These are phyloP conservation scores for Panicum hallii DNA, from an alignment of 202 grass and related monocot species.

Conservation along the genomic window DNA sequence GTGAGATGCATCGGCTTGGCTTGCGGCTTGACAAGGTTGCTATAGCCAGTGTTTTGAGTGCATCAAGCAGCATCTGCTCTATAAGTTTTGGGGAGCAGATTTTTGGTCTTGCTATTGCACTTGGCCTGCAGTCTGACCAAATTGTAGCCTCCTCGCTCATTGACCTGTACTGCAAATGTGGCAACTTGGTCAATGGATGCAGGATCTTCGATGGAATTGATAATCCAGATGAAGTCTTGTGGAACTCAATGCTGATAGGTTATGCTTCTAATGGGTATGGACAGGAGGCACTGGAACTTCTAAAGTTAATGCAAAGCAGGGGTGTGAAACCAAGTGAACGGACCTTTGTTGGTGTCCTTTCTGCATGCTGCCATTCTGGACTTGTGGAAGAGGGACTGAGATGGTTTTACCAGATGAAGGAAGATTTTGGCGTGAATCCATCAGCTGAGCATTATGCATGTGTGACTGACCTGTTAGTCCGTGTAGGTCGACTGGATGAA, in stretches of 20 bases:
- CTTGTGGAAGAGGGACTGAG: slow-evolving; percentile 65
- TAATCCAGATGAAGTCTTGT: slow-evolving; percentile 55
- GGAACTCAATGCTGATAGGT: slow-evolving; percentile 77
- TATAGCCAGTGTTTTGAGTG: slow-evolving; percentile 75
- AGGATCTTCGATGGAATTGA: slow-evolving; percentile 53
- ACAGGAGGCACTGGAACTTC: slow-evolving; percentile 52
- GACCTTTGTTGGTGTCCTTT: slow-evolving; percentile 68
- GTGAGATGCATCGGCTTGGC: slow-evolving; percentile 54
- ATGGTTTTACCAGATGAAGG: slow-evolving; percentile 66
- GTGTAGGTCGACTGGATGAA: slow-evolving; percentile 64
- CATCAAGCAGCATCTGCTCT: slow-evolving; percentile 65
- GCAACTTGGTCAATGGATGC: slow-evolving; percentile 52
- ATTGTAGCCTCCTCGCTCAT: slow-evolving; percentile 62
- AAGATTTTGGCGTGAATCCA: slow-evolving; percentile 61
- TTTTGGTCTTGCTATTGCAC: slow-evolving; percentile 55
- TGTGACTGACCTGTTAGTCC: slow-evolving; percentile 65
- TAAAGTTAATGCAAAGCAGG: slow-evolving; percentile 53
- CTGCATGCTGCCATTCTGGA: slow-evolving; percentile 74
- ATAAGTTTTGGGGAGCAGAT: slow-evolving; percentile 70
- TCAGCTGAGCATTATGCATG: slow-evolving; percentile 75
- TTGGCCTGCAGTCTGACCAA: slow-evolving; percentile 60
- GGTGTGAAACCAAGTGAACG: slow-evolving; percentile 61
- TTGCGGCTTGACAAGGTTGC: slow-evolving; percentile 62
- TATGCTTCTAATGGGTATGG: slow-evolving; percentile 77
- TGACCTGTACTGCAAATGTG: slow-evolving; percentile 83